These are phyloP conservation scores for Polychaeton citri DNA, from an alignment of 2,329 filamentous ascomycete species.

Conservation along the genomic window DNA sequence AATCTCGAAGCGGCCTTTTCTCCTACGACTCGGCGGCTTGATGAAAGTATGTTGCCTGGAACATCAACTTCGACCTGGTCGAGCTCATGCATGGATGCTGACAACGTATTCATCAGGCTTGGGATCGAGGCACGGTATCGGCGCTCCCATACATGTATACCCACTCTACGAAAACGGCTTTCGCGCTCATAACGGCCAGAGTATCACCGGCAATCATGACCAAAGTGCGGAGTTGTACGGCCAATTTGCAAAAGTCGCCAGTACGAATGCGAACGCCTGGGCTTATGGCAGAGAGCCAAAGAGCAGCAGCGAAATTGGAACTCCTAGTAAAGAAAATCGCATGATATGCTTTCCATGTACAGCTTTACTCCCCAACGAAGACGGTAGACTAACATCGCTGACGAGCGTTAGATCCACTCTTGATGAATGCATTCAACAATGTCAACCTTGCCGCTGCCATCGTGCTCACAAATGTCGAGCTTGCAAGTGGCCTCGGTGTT, in stretches of 20 bases:
- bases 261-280: constrained; percentile 44
- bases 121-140: constrained; percentile 44
- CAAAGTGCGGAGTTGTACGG: constrained; percentile 50
- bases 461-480: constrained; percentile 44
- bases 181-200: constrained; percentile 43
- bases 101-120: constrained; percentile 28
- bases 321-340: constrained; percentile 43
- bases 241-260: constrained; percentile 45
- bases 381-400: constrained; percentile 6
- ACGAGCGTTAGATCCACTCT: constrained; percentile 42
- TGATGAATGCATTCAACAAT: constrained; percentile 61
- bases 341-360: constrained; percentile 57
- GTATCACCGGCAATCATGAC: constrained; percentile 39
- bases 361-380: constrained; percentile 16
- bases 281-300: constrained; percentile 35
- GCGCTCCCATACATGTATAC: constrained; percentile 53
- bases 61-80: not conserved
- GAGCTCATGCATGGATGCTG: not conserved
- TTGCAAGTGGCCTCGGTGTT: constrained; percentile 42
- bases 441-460: constrained; percentile 51
- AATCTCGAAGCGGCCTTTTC: constrained; percentile 36
- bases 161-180: constrained; percentile 54
- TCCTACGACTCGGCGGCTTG: constrained; percentile 34
- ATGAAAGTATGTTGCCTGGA: constrained; percentile 9
- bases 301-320: constrained; percentile 39